Evolutionary conservation across 2,329 filamentous ascomycete species (phyloP).

Genomic region (Zymoseptoria ardabiliae): DNA sequence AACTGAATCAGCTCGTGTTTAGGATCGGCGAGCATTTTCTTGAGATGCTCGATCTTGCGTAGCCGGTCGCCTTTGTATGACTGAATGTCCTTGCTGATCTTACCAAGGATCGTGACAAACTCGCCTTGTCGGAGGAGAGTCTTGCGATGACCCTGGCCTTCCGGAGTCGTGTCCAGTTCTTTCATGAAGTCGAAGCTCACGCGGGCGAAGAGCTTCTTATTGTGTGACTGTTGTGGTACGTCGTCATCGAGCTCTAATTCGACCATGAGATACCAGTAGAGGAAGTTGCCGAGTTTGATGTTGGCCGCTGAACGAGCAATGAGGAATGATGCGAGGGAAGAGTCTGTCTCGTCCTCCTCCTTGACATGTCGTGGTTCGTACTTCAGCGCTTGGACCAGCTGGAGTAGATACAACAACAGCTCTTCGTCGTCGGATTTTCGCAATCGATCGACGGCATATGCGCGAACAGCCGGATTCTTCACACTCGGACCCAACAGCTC

Average conservation of each 20-base stretch:
- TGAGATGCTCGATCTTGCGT: conserved; percentile 75
- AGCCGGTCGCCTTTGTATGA: conserved; percentile 68
- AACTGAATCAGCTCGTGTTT: conserved; percentile 82
- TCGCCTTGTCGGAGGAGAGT: conserved; percentile 81
- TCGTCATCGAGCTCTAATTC: conserved; percentile 70
- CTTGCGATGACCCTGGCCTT: conserved; percentile 66
- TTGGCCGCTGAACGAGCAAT: conserved; percentile 82
- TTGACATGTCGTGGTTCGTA: conserved; percentile 65
- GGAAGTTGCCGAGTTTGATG: conserved; percentile 84
- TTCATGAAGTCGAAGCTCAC: conserved; percentile 96
- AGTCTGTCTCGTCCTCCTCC: conserved; percentile 53
- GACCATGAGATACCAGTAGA: conserved; percentile 98
- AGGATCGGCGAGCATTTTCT: conserved; percentile 75
- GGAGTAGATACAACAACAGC: conserved; percentile 80
- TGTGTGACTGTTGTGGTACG: conserved; percentile 56
- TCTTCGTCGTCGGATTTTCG: conserved; percentile 91
- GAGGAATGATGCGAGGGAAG: conserved; percentile 80
- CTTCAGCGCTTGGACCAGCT: conserved; percentile 92
- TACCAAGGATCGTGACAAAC: conserved; percentile 76
- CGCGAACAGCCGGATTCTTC: conserved; percentile 77
- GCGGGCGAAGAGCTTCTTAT: conserved; percentile 81
- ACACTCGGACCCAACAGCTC: conserved; percentile 90
- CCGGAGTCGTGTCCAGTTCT: conserved; percentile 64
- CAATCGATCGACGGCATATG: conserved; percentile 86
- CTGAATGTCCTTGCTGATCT: conserved; percentile 82